A percentile compares a stretch with the other conserved stretches of the same genome.
Conservation (phyloP, 2,329 filamentous ascomycete genomes). For the Hansfordia pulvinata region DNA sequence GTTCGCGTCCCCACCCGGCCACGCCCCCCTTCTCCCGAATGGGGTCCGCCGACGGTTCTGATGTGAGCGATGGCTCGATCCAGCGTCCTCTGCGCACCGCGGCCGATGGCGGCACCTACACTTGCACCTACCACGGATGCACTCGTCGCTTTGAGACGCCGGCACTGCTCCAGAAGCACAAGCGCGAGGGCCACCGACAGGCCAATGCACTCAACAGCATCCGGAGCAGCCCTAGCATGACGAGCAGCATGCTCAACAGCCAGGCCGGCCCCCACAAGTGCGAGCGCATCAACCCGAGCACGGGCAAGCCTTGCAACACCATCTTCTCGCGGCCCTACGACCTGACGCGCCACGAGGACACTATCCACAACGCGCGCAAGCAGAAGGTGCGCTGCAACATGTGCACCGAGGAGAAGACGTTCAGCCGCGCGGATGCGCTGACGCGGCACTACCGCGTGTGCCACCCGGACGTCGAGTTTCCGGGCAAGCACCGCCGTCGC, state of each 20-base stretch:
- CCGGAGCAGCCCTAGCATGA: conserved; percentile 22
- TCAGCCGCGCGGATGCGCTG: conserved; percentile 86
- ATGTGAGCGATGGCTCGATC: conserved; percentile 18
- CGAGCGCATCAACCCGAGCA: conserved; percentile 85
- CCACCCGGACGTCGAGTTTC: conserved; percentile 75
- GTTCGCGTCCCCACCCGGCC: conserved; percentile 18
- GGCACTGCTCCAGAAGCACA: conserved; percentile 81
- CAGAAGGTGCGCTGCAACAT: conserved; percentile 87
- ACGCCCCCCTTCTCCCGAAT: conserved; percentile 25
- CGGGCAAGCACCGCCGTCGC: conserved; percentile 42
- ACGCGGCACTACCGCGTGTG: conserved; percentile 91
- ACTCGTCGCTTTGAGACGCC: conserved; percentile 79
- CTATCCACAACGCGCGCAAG: conserved; percentile 90
- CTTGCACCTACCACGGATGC: conserved; percentile 91
- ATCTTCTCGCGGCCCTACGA: conserved; percentile 95
- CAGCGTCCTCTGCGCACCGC: conserved; percentile 46
- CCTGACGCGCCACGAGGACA: conserved; percentile 90
- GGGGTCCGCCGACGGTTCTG: conserved; percentile 27
- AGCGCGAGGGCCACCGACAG: conserved; percentile 81
- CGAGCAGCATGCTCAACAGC: conserved; percentile 55
- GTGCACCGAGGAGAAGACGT: conserved; percentile 94
- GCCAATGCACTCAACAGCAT: conserved; percentile 37
- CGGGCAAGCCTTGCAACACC: conserved; percentile 87
- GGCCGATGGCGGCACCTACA: conserved; percentile 81
- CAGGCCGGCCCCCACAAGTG: conserved; percentile 91